phyloP scores from a whole-genome alignment of 305 asterid species.

The Andrographis paniculata region DNA sequence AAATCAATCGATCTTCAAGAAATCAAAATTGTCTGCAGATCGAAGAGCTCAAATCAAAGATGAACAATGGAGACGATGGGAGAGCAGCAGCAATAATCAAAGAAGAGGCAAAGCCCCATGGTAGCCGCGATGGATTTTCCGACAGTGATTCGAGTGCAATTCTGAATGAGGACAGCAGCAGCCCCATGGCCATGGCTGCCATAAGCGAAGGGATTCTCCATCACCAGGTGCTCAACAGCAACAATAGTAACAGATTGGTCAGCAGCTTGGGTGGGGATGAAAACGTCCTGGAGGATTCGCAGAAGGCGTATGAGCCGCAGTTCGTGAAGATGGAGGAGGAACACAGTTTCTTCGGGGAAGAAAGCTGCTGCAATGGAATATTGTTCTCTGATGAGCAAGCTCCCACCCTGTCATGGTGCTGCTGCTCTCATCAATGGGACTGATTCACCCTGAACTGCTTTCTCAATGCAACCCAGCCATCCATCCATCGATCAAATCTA shows the following conservation, averaged over 20 bases:
- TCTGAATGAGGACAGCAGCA: not conserved
- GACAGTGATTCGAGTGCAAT: not conserved
- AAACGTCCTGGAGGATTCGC: not conserved
- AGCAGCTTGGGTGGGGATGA: not conserved
- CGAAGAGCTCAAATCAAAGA: not conserved
- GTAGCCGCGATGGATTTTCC: not conserved
- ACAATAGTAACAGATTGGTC: too few species aligned
- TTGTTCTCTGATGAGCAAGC: not conserved
- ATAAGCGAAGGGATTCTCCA: not conserved
- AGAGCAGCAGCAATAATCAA: not conserved
- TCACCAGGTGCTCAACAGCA: not conserved
- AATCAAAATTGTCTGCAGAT: not conserved
- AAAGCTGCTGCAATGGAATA: not conserved
- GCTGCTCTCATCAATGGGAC: not conserved
- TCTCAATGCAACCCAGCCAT: too few species aligned
- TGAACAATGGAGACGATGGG: not conserved
- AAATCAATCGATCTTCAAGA: too few species aligned
- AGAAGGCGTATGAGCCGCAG: not conserved
- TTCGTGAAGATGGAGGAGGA: not conserved
- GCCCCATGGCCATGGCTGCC: not conserved
- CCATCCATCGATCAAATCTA: too few species aligned
- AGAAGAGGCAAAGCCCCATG: not conserved
- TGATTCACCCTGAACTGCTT: too few species aligned
- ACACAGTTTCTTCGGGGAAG: not conserved
- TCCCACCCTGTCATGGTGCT: not conserved